Conservation (phyloP, 192 early-diverging fungal species). For the Coemansia sp. region DNA sequence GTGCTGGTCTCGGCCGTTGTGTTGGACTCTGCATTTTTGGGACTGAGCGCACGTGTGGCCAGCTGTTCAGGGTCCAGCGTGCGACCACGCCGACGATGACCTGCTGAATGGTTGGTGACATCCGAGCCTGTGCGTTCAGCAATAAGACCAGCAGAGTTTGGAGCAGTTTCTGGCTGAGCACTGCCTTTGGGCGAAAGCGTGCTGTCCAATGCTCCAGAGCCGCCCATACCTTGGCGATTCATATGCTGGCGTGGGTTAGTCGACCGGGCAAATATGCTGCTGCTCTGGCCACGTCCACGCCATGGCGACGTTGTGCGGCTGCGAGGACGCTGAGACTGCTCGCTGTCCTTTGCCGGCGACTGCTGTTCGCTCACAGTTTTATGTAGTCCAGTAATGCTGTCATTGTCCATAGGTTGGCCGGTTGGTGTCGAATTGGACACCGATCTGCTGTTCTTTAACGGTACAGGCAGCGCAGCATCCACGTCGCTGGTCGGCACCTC, state of each 20-base stretch:
- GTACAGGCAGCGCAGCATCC: neutral
- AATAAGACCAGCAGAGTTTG: constrained; percentile 33
- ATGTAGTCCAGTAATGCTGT: neutral
- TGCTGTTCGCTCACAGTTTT: constrained; percentile 1
- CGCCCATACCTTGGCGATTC: constrained; percentile 11
- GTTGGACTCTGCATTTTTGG: neutral
- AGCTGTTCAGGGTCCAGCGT: constrained; percentile 43
- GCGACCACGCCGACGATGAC: constrained; percentile 35
- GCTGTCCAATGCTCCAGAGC: neutral
- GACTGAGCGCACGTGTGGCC: constrained; percentile 8
- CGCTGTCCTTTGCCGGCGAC: constrained; percentile 12
- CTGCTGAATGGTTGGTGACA: neutral
- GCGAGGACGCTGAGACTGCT: constrained; percentile 14
- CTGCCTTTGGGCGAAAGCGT: neutral
- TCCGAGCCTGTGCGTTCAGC: constrained; percentile 19
- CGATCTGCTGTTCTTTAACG: neutral
- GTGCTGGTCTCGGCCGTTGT: neutral
- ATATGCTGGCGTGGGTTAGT: constrained; percentile 11
- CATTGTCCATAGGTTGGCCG: neutral
- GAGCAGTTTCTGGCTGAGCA: constrained; percentile 4
- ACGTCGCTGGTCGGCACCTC: constrained; percentile 24
- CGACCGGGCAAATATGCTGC: constrained; percentile 38
- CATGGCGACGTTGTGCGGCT: constrained; percentile 40
- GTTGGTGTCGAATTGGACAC: neutral
- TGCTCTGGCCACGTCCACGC: constrained; percentile 29